These are phyloP conservation scores for Protostelium mycophagum DNA, from an alignment of 78 protist genomes.

Conservation along the genomic window DNA sequence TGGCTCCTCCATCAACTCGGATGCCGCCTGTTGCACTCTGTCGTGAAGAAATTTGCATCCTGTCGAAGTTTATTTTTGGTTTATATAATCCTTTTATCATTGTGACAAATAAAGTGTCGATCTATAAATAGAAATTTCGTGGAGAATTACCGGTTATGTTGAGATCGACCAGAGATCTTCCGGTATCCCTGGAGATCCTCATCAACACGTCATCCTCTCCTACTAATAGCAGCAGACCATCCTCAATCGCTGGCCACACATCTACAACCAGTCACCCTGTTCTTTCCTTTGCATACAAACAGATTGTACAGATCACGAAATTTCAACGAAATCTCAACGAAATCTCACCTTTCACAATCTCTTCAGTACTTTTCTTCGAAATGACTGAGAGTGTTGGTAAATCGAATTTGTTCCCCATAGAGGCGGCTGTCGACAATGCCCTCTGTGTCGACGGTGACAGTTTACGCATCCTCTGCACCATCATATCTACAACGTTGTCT, in stretches of 20 bases:
- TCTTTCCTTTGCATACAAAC: background rate
- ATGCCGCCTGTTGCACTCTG: background rate
- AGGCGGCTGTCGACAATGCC: background rate
- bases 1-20: background rate
- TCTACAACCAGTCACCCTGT: background rate
- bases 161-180: too few species aligned
- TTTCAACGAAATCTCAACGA: background rate
- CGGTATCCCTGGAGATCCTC: too few species aligned
- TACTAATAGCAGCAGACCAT: background rate
- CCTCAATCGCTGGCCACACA: background rate
- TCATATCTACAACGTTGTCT: background rate
- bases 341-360: too few species aligned
- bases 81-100: too few species aligned
- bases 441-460: background rate
- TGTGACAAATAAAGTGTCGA: too few species aligned
- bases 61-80: background rate
- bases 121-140: too few species aligned
- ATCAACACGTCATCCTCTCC: background rate
- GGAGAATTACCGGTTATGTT: too few species aligned
- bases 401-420: background rate
- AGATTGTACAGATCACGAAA: too few species aligned
- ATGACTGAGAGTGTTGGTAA: background rate
- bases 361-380: too few species aligned
- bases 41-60: background rate
- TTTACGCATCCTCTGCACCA: background rate